Evolutionary conservation across 2,329 filamentous ascomycete genomes (phyloP).

Genomic region (Calonectria multiphialidica): DNA sequence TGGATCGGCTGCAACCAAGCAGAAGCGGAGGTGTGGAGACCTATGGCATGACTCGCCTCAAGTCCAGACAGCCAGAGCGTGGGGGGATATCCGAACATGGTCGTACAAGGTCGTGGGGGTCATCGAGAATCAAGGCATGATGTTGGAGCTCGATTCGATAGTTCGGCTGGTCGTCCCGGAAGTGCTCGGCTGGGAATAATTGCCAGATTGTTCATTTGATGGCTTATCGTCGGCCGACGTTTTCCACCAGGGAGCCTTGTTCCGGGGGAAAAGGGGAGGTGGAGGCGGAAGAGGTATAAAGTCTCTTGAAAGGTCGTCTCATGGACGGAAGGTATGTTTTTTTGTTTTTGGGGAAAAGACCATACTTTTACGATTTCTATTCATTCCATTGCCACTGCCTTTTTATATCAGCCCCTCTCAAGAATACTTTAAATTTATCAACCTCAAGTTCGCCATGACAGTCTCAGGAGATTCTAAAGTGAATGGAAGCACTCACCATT

Average conservation of each 20-base stretch:
- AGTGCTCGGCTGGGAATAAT: slow-evolving; percentile 5
- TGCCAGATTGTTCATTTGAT: background rate
- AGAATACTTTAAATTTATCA: background rate
- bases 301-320: background rate
- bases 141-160: slow-evolving; percentile 3
- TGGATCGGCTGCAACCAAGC: slow-evolving; percentile 23
- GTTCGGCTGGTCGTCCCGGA: background rate
- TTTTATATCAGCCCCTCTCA: background rate
- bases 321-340: background rate
- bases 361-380: background rate
- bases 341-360: background rate
- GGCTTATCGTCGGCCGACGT: background rate
- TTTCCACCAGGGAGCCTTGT: background rate
- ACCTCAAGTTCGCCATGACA: slow-evolving; percentile 10
- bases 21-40: slow-evolving; percentile 22
- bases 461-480: slow-evolving; percentile 13
- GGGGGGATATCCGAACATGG: slow-evolving; percentile 15
- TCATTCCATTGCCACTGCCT: background rate
- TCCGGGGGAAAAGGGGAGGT: background rate
- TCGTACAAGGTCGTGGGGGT: slow-evolving; percentile 26
- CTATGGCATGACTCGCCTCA: slow-evolving; percentile 14
- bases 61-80: slow-evolving; percentile 10
- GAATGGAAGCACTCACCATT: background rate
- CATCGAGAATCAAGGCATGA: background rate
- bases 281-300: background rate